A percentile compares a stretch with the other conserved stretches of the same genome.
These are phyloP conservation scores for Epichloe sp. DNA, from an alignment of 2,329 filamentous ascomycete genomes.

Conservation along the genomic window DNA sequence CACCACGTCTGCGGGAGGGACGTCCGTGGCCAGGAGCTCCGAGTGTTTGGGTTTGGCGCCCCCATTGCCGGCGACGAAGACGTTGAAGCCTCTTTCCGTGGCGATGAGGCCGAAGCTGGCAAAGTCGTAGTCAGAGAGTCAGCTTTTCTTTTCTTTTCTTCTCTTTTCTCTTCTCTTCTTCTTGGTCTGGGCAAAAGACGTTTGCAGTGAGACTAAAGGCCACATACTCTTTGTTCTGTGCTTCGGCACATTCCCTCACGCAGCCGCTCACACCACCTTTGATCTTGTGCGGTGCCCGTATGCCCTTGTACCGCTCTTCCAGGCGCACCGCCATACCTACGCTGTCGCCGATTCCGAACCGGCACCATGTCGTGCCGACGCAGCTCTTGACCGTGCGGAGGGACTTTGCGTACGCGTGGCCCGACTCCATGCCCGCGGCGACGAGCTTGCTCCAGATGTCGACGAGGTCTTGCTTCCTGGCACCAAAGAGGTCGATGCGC, in stretches of 20 bases:
- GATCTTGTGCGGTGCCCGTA: constrained; percentile 79
- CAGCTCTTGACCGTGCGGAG: constrained; percentile 84
- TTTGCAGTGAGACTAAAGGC: background rate
- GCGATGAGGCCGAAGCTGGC: constrained; percentile 74
- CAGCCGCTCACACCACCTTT: constrained; percentile 86
- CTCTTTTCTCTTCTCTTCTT: background rate
- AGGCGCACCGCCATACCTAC: constrained; percentile 81
- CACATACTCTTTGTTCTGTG: constrained; percentile 75
- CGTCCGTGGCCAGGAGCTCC: constrained; percentile 75
- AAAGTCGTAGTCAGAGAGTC: background rate
- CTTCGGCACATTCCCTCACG: constrained; percentile 85
- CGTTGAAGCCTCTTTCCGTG: constrained; percentile 86
- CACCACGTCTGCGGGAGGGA: constrained; percentile 68
- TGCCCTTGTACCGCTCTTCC: constrained; percentile 85
- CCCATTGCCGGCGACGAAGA: constrained; percentile 82
- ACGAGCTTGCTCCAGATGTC: constrained; percentile 72
- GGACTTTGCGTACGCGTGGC: constrained; percentile 83
- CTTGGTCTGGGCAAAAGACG: background rate
- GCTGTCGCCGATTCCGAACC: constrained; percentile 78
- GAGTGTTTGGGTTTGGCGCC: constrained; percentile 74
- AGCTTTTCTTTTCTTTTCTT: background rate
- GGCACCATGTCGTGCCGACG: constrained; percentile 83
- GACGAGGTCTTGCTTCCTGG: constrained; percentile 72
- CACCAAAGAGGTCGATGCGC: constrained; percentile 86
- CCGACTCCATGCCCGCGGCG: constrained; percentile 77